Conservation (phyloP, 2,329 filamentous ascomycete species). For the Penicillium rolfsii region DNA sequence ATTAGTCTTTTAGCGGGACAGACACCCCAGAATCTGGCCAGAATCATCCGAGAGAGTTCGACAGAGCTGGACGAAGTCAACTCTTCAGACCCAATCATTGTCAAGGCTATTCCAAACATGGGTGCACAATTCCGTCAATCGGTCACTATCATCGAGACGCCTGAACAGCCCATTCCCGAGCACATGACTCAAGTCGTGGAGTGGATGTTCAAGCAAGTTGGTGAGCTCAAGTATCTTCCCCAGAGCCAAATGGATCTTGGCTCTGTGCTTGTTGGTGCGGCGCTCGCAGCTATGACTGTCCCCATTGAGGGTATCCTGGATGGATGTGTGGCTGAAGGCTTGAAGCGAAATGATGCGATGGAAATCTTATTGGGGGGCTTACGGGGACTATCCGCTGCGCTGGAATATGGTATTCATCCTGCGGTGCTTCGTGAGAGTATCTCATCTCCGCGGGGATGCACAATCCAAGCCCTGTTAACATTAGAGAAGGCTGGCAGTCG, state of each 20-base stretch:
- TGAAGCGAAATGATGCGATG: conserved; percentile 63
- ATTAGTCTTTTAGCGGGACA: conserved; percentile 56
- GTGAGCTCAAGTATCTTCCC: conserved; percentile 54
- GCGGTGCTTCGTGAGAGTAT: conserved; percentile 65
- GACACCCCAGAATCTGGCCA: conserved; percentile 34
- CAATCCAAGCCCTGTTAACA: conserved; percentile 62
- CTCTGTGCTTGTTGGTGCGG: conserved; percentile 63
- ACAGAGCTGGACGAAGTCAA: not conserved
- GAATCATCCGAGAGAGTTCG: conserved; percentile 19
- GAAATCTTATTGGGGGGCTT: conserved; percentile 65
- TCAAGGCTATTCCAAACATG: conserved; percentile 53
- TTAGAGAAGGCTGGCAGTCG: conserved; percentile 62
- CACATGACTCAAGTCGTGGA: conserved; percentile 38
- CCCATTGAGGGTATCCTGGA: conserved; percentile 64
- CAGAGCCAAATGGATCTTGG: conserved; percentile 57
- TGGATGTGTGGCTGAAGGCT: conserved; percentile 65
- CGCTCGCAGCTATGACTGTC: conserved; percentile 62
- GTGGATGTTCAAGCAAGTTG: conserved; percentile 59
- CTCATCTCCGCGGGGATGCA: conserved; percentile 64
- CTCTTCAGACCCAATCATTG: conserved; percentile 31
- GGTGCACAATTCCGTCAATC: conserved; percentile 50
- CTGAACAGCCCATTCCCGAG: conserved; percentile 44
- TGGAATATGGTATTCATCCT: conserved; percentile 63
- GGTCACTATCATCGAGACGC: conserved; percentile 55
- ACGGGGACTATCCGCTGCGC: conserved; percentile 60